phyloP scores from a whole-genome alignment of 352 stramenopile genomes.

The Pythium apleroticum region DNA sequence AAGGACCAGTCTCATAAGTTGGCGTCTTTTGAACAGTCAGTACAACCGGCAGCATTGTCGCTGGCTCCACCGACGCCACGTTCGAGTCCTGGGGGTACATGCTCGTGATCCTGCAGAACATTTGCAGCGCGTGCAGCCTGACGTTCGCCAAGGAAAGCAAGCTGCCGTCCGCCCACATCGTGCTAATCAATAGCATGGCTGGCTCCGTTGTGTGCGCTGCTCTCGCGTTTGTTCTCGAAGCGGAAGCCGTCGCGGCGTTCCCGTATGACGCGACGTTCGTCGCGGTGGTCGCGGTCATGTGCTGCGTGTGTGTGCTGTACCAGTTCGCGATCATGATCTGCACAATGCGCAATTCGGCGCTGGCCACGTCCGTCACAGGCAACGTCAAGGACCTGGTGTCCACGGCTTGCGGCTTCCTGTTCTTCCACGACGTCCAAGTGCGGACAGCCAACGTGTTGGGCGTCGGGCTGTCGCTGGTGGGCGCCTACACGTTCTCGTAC shows the following conservation, averaged over 20 bases:
- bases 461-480: conserved; percentile 63
- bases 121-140: conserved; percentile 61
- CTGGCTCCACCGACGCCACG: conserved; percentile 55
- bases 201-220: conserved; percentile 44
- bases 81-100: conserved; percentile 45
- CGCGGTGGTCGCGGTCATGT: conserved; percentile 44
- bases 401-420: conserved; percentile 54
- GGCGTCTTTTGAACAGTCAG: conserved; percentile 39
- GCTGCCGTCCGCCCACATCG: conserved; percentile 49
- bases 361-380: conserved; percentile 73
- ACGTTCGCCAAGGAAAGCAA: conserved; percentile 67
- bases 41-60: conserved; percentile 51
- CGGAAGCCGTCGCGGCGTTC: conserved; percentile 38
- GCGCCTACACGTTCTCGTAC: conserved; percentile 75
- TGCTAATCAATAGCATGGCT: conserved; percentile 54
- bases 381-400: conserved; percentile 77
- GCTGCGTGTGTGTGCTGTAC: conserved; percentile 68
- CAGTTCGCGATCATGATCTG: conserved; percentile 74
- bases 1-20: not conserved
- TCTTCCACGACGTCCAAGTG: conserved; percentile 57
- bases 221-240: conserved; percentile 44
- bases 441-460: conserved; percentile 46
- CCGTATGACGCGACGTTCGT: conserved; percentile 39
- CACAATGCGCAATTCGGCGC: conserved; percentile 63
- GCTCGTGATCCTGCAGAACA: conserved; percentile 67